Evolutionary conservation across 1,284 basidiomycete genomes (phyloP).

Genomic region (Apiotrichum sp.): DNA sequence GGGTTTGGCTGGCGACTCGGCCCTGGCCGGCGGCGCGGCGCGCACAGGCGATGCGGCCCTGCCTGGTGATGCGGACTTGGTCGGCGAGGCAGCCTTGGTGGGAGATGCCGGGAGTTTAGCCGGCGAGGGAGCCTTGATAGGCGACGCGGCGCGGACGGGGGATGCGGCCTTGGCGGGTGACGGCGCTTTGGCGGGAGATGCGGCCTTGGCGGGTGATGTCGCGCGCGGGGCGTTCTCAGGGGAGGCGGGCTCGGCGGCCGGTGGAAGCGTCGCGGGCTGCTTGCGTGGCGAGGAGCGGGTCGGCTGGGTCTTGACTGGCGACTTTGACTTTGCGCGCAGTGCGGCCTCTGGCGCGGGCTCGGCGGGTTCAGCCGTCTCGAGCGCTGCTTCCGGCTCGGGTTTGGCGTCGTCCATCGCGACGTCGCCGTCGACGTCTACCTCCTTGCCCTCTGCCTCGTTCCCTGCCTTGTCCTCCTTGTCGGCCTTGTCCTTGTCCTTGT

Average conservation of each 20-base stretch:
- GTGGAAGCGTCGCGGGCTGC: background rate
- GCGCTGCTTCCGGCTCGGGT: background rate
- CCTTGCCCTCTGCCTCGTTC: too few relatives aligned
- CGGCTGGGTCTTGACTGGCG: background rate
- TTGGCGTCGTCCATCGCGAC: conserved; percentile 11
- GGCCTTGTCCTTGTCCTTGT: background rate
- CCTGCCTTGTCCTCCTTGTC: background rate
- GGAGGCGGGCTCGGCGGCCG: background rate
- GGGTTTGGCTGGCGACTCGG: background rate
- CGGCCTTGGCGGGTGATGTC: background rate
- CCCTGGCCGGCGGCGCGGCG: too few relatives aligned
- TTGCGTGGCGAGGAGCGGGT: background rate
- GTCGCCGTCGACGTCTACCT: conserved; percentile 13
- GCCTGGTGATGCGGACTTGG: background rate
- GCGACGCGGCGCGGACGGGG: background rate
- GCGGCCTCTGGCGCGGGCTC: background rate
- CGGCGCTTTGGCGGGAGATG: background rate
- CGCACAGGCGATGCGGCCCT: too few relatives aligned
- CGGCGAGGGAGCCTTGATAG: background rate
- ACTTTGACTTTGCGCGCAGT: conserved; percentile 1
- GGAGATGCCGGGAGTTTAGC: background rate
- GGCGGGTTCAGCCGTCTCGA: too few relatives aligned
- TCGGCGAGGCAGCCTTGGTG: background rate
- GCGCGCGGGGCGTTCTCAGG: background rate
- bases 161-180: background rate